Base-by-base conservation (phyloP, 441 rosid genomes). In the Brassica balearica region DNA sequence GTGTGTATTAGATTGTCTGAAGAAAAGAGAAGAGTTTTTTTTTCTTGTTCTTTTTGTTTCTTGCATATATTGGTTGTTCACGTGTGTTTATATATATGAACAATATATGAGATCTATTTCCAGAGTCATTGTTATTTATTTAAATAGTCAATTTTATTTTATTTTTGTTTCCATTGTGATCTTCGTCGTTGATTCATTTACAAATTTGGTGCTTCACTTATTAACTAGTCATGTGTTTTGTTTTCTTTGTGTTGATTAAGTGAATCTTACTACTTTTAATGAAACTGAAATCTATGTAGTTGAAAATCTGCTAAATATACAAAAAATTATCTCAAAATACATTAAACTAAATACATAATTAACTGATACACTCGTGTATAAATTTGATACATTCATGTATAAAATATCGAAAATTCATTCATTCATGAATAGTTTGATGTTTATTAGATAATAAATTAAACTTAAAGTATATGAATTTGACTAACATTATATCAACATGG, bases 181-280 rank as follows among this genome's bases (percentile, higher is more conserved):
- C 62, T 29, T 34, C 7, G 68, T 29, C 53, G 34, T 29, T 29
- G 41, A 34, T 34, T 1, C 2, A 34, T 7, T 34, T 6, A 62
- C 63, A 61, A 60, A 76, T 46, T 46, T 32, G 69, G 55, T 69
- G 17, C 7, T 61, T 48, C 34, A 36, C 36, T 48, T 20, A 9
- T 34, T 8, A 27, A 29, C 38, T 27, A 61, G 15, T 43, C 59
- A 23, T 14, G 20, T 56, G 10, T 6, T 15, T 38, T 4, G n/a
- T 5, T 11, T 2, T 25, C 2, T 51, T 51, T 68, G 17, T 15
- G 6, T 25, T 56, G 36, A 5, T 68, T 68, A 68, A 68, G 23
- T n/a, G 62, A 60, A 75, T 68, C 62, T 75, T 25, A 27, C 77
- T 23, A 8, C 1, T 66, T 22, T 41, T 6, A 65, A 23, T 20